These are phyloP conservation scores for Wickerhamiella azyma DNA, from an alignment of 805 yeast genomes.

Conservation along the genomic window DNA sequence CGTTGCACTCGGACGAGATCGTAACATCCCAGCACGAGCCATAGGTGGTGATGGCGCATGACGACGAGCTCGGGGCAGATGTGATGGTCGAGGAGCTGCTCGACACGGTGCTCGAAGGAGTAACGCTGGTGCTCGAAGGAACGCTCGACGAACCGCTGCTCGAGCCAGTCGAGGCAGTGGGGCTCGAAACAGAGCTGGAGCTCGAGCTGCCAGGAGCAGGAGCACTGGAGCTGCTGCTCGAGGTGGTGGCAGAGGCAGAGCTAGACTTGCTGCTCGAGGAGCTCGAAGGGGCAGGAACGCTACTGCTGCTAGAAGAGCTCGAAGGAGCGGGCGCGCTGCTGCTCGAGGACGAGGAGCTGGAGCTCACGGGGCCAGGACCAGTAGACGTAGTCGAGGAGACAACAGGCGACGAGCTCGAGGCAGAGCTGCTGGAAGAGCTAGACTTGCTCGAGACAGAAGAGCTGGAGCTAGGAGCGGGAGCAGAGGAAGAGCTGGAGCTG, in stretches of 20 bases:
- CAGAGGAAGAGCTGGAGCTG: not conserved
- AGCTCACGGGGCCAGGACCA: not conserved
- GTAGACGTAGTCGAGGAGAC: not conserved
- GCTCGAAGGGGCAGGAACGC: constrained; percentile 1
- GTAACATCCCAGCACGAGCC: constrained; percentile 1
- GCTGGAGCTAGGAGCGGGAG: not conserved
- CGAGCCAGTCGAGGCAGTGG: not conserved
- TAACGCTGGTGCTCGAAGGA: not conserved
- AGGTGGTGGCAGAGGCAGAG: not conserved
- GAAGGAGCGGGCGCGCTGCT: not conserved
- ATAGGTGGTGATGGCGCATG: not conserved
- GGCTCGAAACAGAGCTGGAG: not conserved
- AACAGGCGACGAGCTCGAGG: no score
- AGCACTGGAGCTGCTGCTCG: not conserved
- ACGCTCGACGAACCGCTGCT: not conserved
- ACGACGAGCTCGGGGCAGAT: not conserved
- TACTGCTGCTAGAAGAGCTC: not conserved
- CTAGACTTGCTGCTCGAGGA: not conserved
- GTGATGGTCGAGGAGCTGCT: not conserved
- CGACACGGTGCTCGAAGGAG: not conserved
- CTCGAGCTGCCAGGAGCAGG: constrained; percentile 1
- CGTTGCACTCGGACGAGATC: not conserved
- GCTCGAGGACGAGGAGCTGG: not conserved
- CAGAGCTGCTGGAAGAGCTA: not conserved
- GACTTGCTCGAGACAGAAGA: not conserved